Base-by-base conservation (phyloP, 352 stramenopile genomes). In the Pythium volutum region DNA sequence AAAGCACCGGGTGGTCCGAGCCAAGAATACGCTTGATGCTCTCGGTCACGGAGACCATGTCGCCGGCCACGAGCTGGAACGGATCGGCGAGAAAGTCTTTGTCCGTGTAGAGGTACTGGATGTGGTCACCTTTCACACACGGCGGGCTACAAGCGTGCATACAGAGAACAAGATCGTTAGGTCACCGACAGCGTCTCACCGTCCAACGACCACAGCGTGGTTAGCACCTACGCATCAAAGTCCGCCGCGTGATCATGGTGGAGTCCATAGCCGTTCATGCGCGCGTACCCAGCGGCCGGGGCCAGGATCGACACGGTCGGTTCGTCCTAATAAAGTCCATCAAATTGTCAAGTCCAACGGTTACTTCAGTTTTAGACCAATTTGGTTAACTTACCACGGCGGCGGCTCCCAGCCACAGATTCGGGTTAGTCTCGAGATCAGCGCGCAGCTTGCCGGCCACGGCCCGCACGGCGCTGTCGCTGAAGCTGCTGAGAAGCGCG, bases 21-120 rank as follows among this genome's bases (percentile, higher is more conserved):
- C 95, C 96, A 23, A 99, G 70, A 51, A 99, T 89, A 62, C 90
- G 87, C 68, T 98, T 97, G 74, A 99, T 99, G 64, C 89, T 98
- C 51, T 89, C 75, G 36, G 86, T 98, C 34, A 99, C 83, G 46
- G 79, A 83, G 34, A 88, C 75, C 57, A 99, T 93, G 55, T 99
- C 96, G 27, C 78, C 66, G 46, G 84, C 70, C 52, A 98, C 88
- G 36, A 99, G 79, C 14, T 73, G 50, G 62, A 99, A 99, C 12
- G 97, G 96, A 75, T 99, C 96, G 26, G 76, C 67, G 23, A 89
- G 69, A 26, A 72, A 48, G 27, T 62, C 71, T 45, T 69, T 64
- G 65, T 88, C 79, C 29, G 67, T 89, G 39, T 76, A 66, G 27
- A 91, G 60, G 48, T 84, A 87, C 36, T 72, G 62, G 47, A 82